phyloP scores from a whole-genome alignment of 768 basidiomycete species.

The Hebeloma cylindrosporum region DNA sequence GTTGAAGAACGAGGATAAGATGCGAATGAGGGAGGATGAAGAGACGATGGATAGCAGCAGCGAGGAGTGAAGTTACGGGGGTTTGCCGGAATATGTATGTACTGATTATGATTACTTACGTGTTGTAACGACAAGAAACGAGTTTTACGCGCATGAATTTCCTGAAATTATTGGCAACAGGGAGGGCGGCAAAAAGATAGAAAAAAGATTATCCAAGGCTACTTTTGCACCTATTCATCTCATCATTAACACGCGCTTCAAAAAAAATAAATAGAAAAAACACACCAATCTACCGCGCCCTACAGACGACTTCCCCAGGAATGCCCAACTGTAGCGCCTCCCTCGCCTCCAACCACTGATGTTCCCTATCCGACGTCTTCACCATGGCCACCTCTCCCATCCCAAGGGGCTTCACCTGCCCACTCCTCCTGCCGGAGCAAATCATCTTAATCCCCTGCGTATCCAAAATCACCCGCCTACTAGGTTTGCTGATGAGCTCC shows the following conservation, averaged over 20 bases:
- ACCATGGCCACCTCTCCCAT: slow-evolving; percentile 94
- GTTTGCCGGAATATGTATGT: too few relatives aligned
- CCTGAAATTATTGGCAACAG: too few relatives aligned
- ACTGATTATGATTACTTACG: too few relatives aligned
- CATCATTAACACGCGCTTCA: background rate
- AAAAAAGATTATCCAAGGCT: too few relatives aligned
- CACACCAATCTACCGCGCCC: slow-evolving; percentile 48
- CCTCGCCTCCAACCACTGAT: slow-evolving; percentile 89
- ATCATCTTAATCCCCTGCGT: slow-evolving; percentile 70
- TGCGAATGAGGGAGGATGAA: slow-evolving; percentile 14
- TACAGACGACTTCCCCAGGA: slow-evolving; percentile 85
- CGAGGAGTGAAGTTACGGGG: too few relatives aligned
- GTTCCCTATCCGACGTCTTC: slow-evolving; percentile 63
- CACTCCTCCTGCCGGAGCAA: slow-evolving; percentile 76
- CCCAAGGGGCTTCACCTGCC: slow-evolving; percentile 78
- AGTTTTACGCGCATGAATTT: too few relatives aligned
- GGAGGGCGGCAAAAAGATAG: too few relatives aligned
- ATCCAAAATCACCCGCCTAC: slow-evolving; percentile 76
- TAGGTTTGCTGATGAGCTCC: slow-evolving; percentile 82
- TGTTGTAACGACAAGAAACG: too few relatives aligned
- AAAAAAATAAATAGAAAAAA: background rate
- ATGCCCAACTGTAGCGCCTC: slow-evolving; percentile 82
- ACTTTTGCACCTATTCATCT: too few relatives aligned
- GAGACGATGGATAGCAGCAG: background rate
- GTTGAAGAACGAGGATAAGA: slow-evolving; percentile 47